Conservation (phyloP, 1,284 basidiomycete species). For the Tilletia setariae region DNA sequence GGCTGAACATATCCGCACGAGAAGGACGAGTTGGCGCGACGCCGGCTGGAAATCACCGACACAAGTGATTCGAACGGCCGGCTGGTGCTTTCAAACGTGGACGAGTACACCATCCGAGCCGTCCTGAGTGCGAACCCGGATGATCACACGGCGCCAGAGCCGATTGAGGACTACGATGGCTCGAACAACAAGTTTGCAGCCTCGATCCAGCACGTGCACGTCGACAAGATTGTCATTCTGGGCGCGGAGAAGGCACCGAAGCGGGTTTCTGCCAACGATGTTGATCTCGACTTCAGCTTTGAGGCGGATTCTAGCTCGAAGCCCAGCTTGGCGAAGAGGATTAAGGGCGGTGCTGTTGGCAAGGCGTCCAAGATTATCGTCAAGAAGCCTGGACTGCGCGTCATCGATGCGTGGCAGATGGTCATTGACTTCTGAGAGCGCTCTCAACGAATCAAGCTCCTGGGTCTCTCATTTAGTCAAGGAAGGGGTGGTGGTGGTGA, state of each 20-base stretch:
- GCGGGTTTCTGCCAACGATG: constrained; percentile 26
- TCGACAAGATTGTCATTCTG: constrained; percentile 47
- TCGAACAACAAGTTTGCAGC: constrained; percentile 36
- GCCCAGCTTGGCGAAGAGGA: background rate
- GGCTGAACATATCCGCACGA: constrained; percentile 79
- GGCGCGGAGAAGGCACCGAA: constrained; percentile 38
- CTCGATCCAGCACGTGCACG: constrained; percentile 37
- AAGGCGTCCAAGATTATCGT: constrained; percentile 1
- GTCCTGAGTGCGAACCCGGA: constrained; percentile 26
- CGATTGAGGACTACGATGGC: constrained; percentile 17
- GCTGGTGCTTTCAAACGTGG: background rate
- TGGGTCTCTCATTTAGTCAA: no score
- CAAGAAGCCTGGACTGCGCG: constrained; percentile 8
- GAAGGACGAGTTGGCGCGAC: constrained; percentile 71
- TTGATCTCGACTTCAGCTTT: constrained; percentile 17
- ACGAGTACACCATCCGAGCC: constrained; percentile 28
- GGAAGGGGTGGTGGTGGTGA: no score
- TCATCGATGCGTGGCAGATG: constrained; percentile 15
- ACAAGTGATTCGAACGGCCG: background rate
- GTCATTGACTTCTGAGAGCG: background rate
- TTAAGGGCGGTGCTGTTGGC: background rate
- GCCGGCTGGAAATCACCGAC: constrained; percentile 30
- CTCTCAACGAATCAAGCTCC: no score
- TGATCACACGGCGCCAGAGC: background rate
- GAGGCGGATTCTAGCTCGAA: background rate